Evolutionary conservation across 179 eudicot genomes (phyloP).

Genomic region (Corrigiola litoralis): DNA sequence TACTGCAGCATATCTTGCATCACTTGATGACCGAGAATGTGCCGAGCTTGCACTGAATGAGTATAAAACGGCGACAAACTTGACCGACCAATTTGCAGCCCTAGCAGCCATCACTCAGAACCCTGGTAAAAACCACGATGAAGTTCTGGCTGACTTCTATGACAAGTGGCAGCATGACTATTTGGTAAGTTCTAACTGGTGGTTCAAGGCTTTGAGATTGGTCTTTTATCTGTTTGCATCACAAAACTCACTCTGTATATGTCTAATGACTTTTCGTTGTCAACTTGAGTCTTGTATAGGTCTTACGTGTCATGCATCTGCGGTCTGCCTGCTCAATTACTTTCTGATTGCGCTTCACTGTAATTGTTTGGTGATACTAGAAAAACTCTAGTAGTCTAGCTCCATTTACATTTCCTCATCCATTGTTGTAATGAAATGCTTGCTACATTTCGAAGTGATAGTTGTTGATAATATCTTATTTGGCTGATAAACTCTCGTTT

Average conservation of each 20-base stretch:
- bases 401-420: too few relatives aligned
- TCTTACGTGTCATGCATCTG: too few relatives aligned
- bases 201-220: neutral
- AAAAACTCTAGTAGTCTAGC: too few relatives aligned
- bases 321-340: too few relatives aligned
- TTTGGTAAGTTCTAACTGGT: conserved; percentile 44
- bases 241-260: too few relatives aligned
- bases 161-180: conserved; percentile 84
- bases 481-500: neutral
- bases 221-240: neutral
- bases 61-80: conserved; percentile 79
- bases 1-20: conserved; percentile 69
- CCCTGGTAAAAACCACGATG: conserved; percentile 67
- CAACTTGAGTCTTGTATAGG: too few relatives aligned
- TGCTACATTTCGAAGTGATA: too few relatives aligned
- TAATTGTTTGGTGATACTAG: too few relatives aligned
- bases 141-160: conserved; percentile 85
- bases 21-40: conserved; percentile 58
- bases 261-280: too few relatives aligned
- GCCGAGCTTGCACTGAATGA: conserved; percentile 78
- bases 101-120: conserved; percentile 77
- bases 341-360: too few relatives aligned
- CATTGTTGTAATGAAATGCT: too few relatives aligned
- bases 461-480: neutral
- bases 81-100: conserved; percentile 95